phyloP scores from a whole-genome alignment of 352 stramenopile species.

The Hyaloperonospora brassicae region DNA sequence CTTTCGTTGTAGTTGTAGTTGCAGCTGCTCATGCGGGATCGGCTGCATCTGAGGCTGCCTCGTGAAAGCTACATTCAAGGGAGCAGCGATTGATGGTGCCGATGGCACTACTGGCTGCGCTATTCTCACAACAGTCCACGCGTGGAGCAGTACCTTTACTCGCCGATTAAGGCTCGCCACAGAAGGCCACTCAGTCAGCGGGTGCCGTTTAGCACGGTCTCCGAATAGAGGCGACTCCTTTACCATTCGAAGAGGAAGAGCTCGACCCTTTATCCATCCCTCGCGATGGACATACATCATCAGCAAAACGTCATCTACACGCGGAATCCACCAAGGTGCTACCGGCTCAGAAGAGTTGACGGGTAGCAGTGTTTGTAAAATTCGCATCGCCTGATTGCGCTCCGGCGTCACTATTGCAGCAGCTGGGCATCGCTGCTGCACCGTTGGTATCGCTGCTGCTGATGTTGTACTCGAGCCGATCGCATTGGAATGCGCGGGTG shows the following conservation, averaged over 20 bases:
- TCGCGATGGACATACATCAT: conserved; percentile 58
- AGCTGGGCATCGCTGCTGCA: conserved; percentile 1
- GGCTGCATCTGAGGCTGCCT: conserved; percentile 13
- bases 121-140: conserved; percentile 33
- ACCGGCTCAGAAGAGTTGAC: conserved; percentile 29
- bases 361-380: conserved; percentile 35
- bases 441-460: background rate
- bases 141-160: conserved; percentile 38
- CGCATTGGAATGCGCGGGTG: background rate
- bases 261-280: conserved; percentile 59
- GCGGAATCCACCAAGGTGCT: conserved; percentile 67
- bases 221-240: conserved; percentile 49
- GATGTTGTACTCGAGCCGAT: background rate
- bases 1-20: conserved; percentile 12
- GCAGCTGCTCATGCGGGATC: conserved; percentile 8
- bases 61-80: conserved; percentile 8
- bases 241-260: conserved; percentile 31
- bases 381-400: conserved; percentile 31
- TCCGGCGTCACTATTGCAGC: conserved; percentile 14
- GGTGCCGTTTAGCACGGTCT: conserved; percentile 27
- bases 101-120: conserved; percentile 6
- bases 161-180: conserved; percentile 44
- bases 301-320: conserved; percentile 69
- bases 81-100: conserved; percentile 5
- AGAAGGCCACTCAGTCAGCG: conserved; percentile 36